Evolutionary conservation across 768 basidiomycete genomes (phyloP).

Genomic region (Leucocoprinus sp.): DNA sequence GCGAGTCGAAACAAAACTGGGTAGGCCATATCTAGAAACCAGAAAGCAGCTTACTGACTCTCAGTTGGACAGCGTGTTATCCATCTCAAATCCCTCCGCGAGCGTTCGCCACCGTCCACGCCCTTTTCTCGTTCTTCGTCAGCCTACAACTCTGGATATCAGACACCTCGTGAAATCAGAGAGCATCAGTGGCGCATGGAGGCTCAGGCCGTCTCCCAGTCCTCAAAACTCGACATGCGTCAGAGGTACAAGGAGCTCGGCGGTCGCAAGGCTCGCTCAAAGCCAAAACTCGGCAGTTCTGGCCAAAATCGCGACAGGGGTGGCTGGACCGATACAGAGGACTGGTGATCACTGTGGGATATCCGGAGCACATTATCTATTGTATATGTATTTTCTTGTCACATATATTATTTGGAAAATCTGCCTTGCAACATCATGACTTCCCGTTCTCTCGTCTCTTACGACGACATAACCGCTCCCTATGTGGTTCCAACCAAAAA

Average conservation of each 20-base stretch:
- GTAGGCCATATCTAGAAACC: constrained; percentile 28
- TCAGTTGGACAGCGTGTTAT: constrained; percentile 39
- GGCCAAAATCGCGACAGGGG: constrained; percentile 67
- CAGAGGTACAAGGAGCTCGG: constrained; percentile 88
- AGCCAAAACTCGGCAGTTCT: constrained; percentile 63
- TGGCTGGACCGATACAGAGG: constrained; percentile 50
- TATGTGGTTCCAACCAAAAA: constrained; percentile 36
- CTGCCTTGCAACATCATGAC: too few relatives aligned
- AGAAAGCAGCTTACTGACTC: background rate
- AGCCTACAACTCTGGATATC: constrained; percentile 46
- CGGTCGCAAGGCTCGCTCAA: constrained; percentile 71
- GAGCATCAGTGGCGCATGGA: constrained; percentile 69
- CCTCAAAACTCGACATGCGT: constrained; percentile 79
- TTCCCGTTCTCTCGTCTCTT: constrained; percentile 45
- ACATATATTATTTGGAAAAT: background rate
- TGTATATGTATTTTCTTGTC: too few relatives aligned
- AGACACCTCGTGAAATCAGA: constrained; percentile 69
- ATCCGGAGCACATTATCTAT: too few relatives aligned
- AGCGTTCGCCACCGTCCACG: constrained; percentile 30
- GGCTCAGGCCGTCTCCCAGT: constrained; percentile 42
- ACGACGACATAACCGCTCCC: constrained; percentile 54
- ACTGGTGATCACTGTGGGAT: too few relatives aligned
- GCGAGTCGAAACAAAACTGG: constrained; percentile 94
- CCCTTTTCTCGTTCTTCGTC: constrained; percentile 38
- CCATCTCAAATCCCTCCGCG: constrained; percentile 33